Evolutionary conservation across 441 rosid species (phyloP).

Genomic region (Syzygium malaccense): DNA sequence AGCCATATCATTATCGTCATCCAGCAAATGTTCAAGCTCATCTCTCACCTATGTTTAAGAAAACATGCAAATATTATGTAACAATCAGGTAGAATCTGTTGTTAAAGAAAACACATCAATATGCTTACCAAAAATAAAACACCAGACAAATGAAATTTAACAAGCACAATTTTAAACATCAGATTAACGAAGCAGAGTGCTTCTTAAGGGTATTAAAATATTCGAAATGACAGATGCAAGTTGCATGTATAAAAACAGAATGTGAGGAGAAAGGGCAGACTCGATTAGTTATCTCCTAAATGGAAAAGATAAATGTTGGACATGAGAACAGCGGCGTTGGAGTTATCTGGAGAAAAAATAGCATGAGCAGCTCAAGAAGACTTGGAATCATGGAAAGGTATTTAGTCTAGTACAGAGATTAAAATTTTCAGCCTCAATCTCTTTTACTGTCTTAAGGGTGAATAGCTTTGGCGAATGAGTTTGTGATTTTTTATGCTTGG

Average conservation of each 20-base stretch:
- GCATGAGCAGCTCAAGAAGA: background rate
- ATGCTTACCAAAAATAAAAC: background rate
- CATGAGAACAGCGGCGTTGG: background rate
- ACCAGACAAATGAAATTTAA: background rate
- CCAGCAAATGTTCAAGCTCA: constrained; percentile 55
- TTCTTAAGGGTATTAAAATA: background rate
- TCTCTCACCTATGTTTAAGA: constrained; percentile 41
- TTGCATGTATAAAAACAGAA: background rate
- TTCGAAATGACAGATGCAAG: background rate
- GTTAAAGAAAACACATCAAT: background rate
- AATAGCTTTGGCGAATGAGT: background rate
- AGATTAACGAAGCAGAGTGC: background rate
- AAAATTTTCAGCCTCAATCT: background rate
- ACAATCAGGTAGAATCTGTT: background rate
- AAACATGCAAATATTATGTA: background rate
- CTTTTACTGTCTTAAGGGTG: background rate
- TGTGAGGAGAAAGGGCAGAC: background rate
- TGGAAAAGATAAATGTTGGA: background rate
- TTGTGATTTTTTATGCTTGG: background rate
- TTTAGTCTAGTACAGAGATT: background rate
- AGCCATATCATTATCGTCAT: constrained; percentile 57
- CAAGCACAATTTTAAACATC: background rate
- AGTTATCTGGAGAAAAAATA: background rate
- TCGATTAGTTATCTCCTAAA: background rate
- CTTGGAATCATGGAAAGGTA: background rate